Evolutionary conservation across 139 green algal genomes (phyloP).

Genomic region (Volvox reticuliferus): DNA sequence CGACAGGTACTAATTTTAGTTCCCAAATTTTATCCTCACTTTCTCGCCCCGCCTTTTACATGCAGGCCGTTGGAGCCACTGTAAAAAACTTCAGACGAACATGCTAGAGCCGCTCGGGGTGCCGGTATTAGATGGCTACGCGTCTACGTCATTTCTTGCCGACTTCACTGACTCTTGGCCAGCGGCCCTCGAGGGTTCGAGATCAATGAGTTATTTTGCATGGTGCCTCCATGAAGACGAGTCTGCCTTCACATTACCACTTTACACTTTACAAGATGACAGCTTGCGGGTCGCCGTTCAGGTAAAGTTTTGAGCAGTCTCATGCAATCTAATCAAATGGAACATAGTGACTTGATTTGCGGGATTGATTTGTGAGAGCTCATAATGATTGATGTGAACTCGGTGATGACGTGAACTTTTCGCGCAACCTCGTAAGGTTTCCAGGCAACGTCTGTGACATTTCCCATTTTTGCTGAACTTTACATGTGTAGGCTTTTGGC

Average conservation of each 20-base stretch:
- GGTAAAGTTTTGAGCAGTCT: not conserved
- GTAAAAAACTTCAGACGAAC: not conserved
- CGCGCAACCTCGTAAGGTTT: too few relatives aligned
- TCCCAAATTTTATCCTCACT: not conserved
- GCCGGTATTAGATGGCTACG: not conserved
- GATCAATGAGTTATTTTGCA: not conserved
- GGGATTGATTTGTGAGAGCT: too few relatives aligned
- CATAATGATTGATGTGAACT: too few relatives aligned
- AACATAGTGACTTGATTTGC: too few relatives aligned
- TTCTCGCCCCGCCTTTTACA: not conserved
- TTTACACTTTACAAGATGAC: not conserved
- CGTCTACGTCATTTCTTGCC: not conserved
- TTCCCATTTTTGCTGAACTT: too few relatives aligned
- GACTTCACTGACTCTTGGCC: not conserved
- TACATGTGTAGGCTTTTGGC: conserved; percentile 20
- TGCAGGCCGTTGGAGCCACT: not conserved
- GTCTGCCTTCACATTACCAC: not conserved
- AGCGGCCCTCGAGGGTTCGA: not conserved
- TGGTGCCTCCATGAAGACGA: conserved; percentile 22
- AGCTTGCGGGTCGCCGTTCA: not conserved
- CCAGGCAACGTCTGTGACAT: too few relatives aligned
- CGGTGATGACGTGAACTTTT: too few relatives aligned
- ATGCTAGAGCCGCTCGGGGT: not conserved
- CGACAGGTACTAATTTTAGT: too few relatives aligned
- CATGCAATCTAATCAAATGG: too few relatives aligned